A percentile compares a stretch with the other conserved stretches of the same genome.
phyloP scores from a whole-genome alignment of 2,329 filamentous ascomycete genomes.

The Fusarium napiforme region DNA sequence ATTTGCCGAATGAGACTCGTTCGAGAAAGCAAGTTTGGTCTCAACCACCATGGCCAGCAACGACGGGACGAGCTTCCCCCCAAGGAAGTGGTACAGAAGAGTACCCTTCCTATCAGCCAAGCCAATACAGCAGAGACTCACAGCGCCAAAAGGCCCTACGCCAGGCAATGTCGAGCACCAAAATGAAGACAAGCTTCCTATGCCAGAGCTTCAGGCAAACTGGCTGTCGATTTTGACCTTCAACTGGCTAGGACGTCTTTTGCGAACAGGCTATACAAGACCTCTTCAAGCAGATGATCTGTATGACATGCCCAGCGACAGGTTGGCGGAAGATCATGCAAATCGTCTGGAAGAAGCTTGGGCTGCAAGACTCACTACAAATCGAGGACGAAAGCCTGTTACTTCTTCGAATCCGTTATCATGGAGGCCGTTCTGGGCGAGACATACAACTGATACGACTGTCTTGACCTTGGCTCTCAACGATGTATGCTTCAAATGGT shows the following conservation, averaged over 20 bases:
- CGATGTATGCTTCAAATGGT: slow-evolving; percentile 46
- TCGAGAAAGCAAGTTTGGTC: neutral
- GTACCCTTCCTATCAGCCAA: slow-evolving; percentile 45
- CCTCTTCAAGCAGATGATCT: slow-evolving; percentile 22
- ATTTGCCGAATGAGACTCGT: neutral
- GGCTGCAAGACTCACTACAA: neutral
- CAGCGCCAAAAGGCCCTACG: neutral
- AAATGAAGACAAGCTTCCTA: neutral
- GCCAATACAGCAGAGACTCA: slow-evolving; percentile 12
- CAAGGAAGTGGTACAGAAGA: slow-evolving; percentile 47
- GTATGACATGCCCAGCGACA: slow-evolving; percentile 21
- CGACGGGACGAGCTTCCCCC: slow-evolving; percentile 42
- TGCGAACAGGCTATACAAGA: slow-evolving; percentile 22
- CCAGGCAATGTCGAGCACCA: slow-evolving; percentile 12
- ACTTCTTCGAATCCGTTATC: neutral
- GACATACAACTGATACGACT: slow-evolving; percentile 39
- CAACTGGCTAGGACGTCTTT: slow-evolving; percentile 11
- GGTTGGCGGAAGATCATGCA: slow-evolving; percentile 22
- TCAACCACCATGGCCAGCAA: slow-evolving; percentile 36
- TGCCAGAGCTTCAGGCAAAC: slow-evolving; percentile 13
- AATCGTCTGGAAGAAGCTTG: slow-evolving; percentile 25
- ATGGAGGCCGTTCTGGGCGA: slow-evolving; percentile 43
- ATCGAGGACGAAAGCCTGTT: neutral
- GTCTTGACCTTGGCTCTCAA: slow-evolving; percentile 46
- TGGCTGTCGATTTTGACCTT: slow-evolving; percentile 27